phyloP scores from a whole-genome alignment of 768 basidiomycete species.

The Rhodocollybia butyracea region DNA sequence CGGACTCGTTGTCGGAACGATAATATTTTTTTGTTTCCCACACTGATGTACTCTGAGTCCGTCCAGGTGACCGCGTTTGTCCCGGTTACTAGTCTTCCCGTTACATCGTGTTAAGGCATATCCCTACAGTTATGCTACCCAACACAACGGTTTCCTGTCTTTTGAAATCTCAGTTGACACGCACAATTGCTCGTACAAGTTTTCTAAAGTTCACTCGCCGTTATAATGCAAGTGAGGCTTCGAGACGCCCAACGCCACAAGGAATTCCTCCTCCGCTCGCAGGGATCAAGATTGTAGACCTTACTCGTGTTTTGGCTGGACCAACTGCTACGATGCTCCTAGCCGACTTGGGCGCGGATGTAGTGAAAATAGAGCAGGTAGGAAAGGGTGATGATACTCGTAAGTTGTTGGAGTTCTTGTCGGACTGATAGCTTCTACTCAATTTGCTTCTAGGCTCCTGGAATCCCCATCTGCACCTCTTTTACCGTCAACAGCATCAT shows the following conservation, averaged over 20 bases:
- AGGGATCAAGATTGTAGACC: conserved; percentile 81
- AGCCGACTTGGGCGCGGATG: conserved; percentile 90
- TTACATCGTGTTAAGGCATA: no score
- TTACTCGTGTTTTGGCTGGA: conserved; percentile 88
- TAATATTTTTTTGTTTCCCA: background rate
- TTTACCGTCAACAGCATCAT: conserved; percentile 20
- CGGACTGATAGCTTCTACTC: conserved; percentile 5
- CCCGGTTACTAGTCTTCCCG: no score
- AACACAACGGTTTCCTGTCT: no score
- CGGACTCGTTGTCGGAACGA: background rate
- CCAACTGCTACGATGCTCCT: conserved; percentile 91
- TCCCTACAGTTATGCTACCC: no score
- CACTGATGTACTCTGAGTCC: no score
- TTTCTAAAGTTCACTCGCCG: background rate
- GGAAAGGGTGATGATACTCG: conserved; percentile 88
- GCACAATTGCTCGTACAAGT: background rate
- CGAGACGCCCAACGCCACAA: background rate
- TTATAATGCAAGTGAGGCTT: background rate
- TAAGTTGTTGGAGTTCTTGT: conserved; percentile 16
- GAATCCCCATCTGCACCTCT: conserved; percentile 59
- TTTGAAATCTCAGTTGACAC: no score
- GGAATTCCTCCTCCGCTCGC: conserved; percentile 78
- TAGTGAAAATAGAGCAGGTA: conserved; percentile 87
- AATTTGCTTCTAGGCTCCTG: conserved; percentile 52
- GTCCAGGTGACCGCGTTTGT: no score